phyloP scores from a whole-genome alignment of 306 rosid species.

The Amphicarpaea edgeworthii region DNA sequence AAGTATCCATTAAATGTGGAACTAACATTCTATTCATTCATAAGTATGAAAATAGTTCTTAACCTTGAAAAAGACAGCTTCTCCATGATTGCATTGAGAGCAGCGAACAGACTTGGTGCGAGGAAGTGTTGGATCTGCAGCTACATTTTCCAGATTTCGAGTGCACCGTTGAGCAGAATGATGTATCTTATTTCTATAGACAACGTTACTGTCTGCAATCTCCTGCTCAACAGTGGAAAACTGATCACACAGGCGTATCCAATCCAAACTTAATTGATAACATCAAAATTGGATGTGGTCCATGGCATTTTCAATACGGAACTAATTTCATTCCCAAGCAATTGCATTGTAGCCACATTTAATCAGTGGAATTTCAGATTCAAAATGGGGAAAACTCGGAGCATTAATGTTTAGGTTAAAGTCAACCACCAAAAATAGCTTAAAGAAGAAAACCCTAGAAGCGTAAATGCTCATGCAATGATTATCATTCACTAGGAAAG shows the following conservation, averaged over 20 bases:
- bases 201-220: slow-evolving; percentile 74
- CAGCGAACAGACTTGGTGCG: slow-evolving; percentile 85
- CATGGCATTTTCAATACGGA: not conserved
- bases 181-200: slow-evolving; percentile 78
- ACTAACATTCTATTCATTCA: too few relatives aligned
- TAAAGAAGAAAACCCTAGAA: not conserved
- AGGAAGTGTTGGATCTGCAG: slow-evolving; percentile 94
- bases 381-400: not conserved
- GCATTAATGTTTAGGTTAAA: not conserved
- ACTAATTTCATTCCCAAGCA: not conserved
- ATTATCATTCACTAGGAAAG: not conserved
- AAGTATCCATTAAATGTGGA: too few relatives aligned
- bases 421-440: not conserved
- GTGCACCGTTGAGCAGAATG: slow-evolving; percentile 76
- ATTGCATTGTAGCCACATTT: not conserved
- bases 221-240: slow-evolving; percentile 58
- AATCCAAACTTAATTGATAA: not conserved
- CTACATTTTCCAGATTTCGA: slow-evolving; percentile 73
- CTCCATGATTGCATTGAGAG: slow-evolving; percentile 85
- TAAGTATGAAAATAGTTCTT: too few relatives aligned
- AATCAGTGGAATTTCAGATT: not conserved
- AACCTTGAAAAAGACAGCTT: slow-evolving; percentile 91
- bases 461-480: not conserved
- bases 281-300: not conserved
- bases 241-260: slow-evolving; percentile 8